phyloP scores from a whole-genome alignment of 768 basidiomycete genomes.

The Termitomyces sp. region DNA sequence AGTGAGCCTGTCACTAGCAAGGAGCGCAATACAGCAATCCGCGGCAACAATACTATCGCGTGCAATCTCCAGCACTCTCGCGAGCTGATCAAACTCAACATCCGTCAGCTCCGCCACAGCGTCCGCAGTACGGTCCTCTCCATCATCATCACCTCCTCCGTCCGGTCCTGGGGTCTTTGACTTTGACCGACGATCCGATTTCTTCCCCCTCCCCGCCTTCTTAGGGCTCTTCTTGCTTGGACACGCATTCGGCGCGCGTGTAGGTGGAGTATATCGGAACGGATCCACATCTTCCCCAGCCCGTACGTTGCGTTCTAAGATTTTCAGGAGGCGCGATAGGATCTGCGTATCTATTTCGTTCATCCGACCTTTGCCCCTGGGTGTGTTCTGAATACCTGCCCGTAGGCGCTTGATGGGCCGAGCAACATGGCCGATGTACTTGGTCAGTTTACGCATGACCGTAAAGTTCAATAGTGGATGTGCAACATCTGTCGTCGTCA shows the following conservation, averaged over 20 bases:
- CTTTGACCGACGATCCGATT: constrained; percentile 36
- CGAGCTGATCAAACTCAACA: constrained; percentile 45
- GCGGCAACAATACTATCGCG: constrained; percentile 78
- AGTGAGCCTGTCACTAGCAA: constrained; percentile 74
- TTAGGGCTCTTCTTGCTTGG: constrained; percentile 50
- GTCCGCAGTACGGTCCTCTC: constrained; percentile 18
- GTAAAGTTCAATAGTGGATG: constrained; percentile 57
- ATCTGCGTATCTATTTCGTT: constrained; percentile 62
- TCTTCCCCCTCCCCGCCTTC: constrained; percentile 34
- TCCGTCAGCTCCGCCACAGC: constrained; percentile 33
- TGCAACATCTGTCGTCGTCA: constrained; percentile 48
- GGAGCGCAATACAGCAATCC: constrained; percentile 75
- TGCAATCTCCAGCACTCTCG: constrained; percentile 53
- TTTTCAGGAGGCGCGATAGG: constrained; percentile 65
- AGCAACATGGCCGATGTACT: constrained; percentile 62
- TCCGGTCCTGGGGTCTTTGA: constrained; percentile 36
- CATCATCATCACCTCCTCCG: constrained; percentile 29
- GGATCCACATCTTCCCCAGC: constrained; percentile 75
- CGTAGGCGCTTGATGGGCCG: constrained; percentile 67
- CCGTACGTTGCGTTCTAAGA: constrained; percentile 76
- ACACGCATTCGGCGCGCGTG: constrained; percentile 24
- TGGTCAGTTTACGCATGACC: constrained; percentile 65
- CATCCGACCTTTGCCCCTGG: constrained; percentile 52
- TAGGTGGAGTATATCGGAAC: constrained; percentile 39
- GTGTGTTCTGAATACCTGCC: constrained; percentile 39